Conservation (phyloP, 2,329 filamentous ascomycete species). For the Fusarium heterosporum region DNA sequence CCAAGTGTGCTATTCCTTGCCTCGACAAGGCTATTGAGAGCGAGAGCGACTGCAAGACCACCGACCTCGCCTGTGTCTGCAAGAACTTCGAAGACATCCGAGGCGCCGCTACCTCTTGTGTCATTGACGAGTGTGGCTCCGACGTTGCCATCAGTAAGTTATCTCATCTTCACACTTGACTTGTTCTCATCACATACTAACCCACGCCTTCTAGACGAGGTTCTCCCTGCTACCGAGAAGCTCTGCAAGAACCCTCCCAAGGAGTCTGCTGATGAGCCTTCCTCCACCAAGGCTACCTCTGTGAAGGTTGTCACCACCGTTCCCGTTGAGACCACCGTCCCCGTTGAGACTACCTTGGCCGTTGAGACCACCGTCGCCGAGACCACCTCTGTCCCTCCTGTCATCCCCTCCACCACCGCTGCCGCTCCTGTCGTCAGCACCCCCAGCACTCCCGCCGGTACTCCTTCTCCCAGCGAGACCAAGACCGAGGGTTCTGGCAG, state of each 20-base stretch:
- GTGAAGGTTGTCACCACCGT: constrained; percentile 17
- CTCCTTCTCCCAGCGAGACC: constrained; percentile 10
- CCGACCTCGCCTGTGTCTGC: constrained; percentile 54
- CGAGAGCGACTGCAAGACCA: constrained; percentile 49
- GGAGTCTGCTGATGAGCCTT: constrained; percentile 16
- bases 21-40: constrained; percentile 49
- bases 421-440: constrained; percentile 25
- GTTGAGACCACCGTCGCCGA: constrained; percentile 14
- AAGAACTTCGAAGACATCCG: constrained; percentile 51
- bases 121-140: constrained; percentile 52
- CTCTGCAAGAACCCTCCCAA: constrained; percentile 48
- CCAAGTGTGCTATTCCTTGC: constrained; percentile 55
- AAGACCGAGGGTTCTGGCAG: constrained; percentile 10
- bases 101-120: constrained; percentile 51
- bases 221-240: constrained; percentile 53
- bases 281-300: constrained; percentile 14
- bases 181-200: constrained; percentile 26
- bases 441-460: constrained; percentile 21
- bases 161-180: neutral
- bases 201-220: constrained; percentile 50
- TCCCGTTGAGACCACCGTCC: neutral
- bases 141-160: constrained; percentile 55
- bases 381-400: constrained; percentile 20
- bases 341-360: constrained; percentile 16
- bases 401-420: constrained; percentile 29